Percentiles rank a stretch among this genome's conserved stretches.
Evolutionary conservation across 2,329 filamentous ascomycete genomes (phyloP).

Genomic region (Zymoseptoria ardabiliae): DNA sequence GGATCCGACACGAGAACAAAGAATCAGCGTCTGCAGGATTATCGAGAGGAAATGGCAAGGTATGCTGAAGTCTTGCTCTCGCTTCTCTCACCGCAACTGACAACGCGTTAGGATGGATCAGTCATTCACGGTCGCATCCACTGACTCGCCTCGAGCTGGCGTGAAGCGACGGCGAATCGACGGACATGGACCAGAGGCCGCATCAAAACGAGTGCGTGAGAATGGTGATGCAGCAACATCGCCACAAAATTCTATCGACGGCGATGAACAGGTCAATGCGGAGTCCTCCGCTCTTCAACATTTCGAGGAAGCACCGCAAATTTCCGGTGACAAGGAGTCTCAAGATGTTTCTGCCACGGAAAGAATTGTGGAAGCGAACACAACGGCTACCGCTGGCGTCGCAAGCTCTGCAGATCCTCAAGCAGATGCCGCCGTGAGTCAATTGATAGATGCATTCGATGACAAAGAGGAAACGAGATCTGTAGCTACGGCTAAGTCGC

Average conservation of each 20-base stretch:
- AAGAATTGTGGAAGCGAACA: background rate
- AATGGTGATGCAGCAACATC: background rate
- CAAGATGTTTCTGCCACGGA: background rate
- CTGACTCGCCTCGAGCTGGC: background rate
- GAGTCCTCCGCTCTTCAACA: background rate
- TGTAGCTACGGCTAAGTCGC: background rate
- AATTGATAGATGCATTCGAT: background rate
- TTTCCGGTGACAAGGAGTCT: background rate
- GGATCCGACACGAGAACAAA: background rate
- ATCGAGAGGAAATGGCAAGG: conserved; percentile 1
- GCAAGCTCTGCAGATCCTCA: background rate
- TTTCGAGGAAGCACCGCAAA: background rate
- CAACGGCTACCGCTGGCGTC: background rate
- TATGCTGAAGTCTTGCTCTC: background rate
- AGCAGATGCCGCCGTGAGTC: background rate
- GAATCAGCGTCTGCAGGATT: background rate
- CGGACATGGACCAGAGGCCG: background rate
- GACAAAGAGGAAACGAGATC: background rate
- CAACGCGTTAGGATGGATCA: background rate
- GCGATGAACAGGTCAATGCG: background rate
- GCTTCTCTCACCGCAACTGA: background rate
- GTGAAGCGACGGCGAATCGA: background rate
- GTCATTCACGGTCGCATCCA: background rate
- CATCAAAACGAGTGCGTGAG: background rate
- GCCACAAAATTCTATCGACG: background rate